Conservation (phyloP, 1,139 yeast species). For the Hemisphaericaspora subhashii region DNA sequence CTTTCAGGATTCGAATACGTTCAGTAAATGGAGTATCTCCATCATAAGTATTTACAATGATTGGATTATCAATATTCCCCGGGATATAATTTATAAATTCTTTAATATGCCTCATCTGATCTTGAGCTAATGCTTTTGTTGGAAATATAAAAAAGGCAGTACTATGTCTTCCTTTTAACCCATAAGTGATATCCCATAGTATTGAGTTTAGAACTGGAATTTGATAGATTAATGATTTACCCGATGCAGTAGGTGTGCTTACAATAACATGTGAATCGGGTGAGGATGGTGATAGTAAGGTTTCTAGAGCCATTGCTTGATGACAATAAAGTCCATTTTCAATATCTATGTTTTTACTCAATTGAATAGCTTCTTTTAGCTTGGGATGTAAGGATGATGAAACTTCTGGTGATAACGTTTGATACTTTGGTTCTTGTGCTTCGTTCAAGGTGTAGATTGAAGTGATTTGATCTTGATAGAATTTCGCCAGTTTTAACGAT, state of each 20-base stretch:
- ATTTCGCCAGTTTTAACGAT: slow-evolving; percentile 42
- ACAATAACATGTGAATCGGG: slow-evolving; percentile 66
- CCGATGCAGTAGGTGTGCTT: slow-evolving; percentile 93
- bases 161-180: slow-evolving; percentile 22
- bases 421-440: slow-evolving; percentile 19
- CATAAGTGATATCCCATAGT: slow-evolving; percentile 37
- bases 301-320: slow-evolving; percentile 74
- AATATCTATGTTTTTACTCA: slow-evolving; percentile 47
- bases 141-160: slow-evolving; percentile 92
- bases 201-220: slow-evolving; percentile 71
- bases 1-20: slow-evolving; percentile 53
- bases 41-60: slow-evolving; percentile 77
- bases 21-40: slow-evolving; percentile 77
- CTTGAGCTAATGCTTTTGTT: slow-evolving; percentile 96
- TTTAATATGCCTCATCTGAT: slow-evolving; percentile 78
- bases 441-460: slow-evolving; percentile 26
- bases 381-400: slow-evolving; percentile 45
- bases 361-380: slow-evolving; percentile 46
- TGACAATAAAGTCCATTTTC: slow-evolving; percentile 66
- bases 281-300: slow-evolving; percentile 44
- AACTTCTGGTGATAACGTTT: slow-evolving; percentile 23
- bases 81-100: slow-evolving; percentile 54
- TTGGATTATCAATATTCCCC: slow-evolving; percentile 26
- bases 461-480: slow-evolving; percentile 60
- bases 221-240: slow-evolving; percentile 90